Base-by-base conservation (phyloP, 108 stramenopile species). In the Aureococcus anophagefferens region DNA sequence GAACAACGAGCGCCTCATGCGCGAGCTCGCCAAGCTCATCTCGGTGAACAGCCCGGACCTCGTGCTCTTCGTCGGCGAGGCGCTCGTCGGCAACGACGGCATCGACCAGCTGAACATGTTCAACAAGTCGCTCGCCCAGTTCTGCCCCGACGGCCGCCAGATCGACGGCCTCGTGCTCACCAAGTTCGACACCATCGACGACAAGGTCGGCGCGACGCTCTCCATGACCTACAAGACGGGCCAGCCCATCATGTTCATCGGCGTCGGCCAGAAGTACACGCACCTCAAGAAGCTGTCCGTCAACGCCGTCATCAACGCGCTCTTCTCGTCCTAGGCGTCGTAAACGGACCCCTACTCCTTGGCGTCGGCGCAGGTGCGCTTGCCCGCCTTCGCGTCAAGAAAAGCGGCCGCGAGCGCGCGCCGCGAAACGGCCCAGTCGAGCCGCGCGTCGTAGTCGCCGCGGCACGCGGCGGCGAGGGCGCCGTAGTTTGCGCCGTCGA, bases 211-310 rank as follows among this genome's bases (percentile, higher is more conserved):
- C 0, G 95, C 95, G 0, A 95, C 95, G 13, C 71, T 97, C 75
- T 91, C 92, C 30, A 84, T 98, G 85, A 93, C 92, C 14, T 92
- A 98, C 78, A 79, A 90, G 68, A 98, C 96, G 16, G 93, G 94
- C 36, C 89, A 93, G 5, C 97, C 97, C 7, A 90, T 98, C 76
- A 74, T 93, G 13, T 96, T 98, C 77, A 90, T 93, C 30, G 97
- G 97, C 64, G 95, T 94, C 16, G 97, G 97, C 30, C 97, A 98
- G 81, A 96, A 96, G 80, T 96, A 98, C 83, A 94, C 95, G 77
- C 93, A 96, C 72, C 77, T 98, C 75, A 86, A 93, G 78, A 88
- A 89, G 64, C 77, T 98, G 35, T 88, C 87, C 64, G 93, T 90
- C 1, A 72, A 76, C 29, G 80, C 87, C 46, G 90, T 98, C 34